These are phyloP conservation scores for Kokia cookei DNA, from an alignment of 441 rosid species.

Conservation along the genomic window DNA sequence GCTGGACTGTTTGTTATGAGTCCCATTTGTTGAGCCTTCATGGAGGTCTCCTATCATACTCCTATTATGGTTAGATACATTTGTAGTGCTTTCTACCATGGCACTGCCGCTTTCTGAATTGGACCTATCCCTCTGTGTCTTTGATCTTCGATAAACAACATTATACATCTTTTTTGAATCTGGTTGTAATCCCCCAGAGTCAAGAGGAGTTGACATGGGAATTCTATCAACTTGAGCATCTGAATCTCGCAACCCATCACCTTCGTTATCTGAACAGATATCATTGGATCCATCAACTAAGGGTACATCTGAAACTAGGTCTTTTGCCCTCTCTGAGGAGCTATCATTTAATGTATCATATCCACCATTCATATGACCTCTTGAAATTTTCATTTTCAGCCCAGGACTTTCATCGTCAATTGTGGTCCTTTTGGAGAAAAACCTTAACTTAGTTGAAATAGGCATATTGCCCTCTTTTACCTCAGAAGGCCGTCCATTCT, in stretches of 20 bases:
- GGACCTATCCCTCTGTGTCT: slow-evolving; percentile 43
- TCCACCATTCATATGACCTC: slow-evolving; percentile 26
- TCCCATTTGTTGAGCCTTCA: slow-evolving; percentile 36
- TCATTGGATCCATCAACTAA: slow-evolving; percentile 21
- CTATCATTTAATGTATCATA: slow-evolving; percentile 24
- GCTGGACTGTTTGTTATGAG: slow-evolving; percentile 30
- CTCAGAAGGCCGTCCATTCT: slow-evolving; percentile 26
- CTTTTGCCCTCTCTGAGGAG: slow-evolving; percentile 24
- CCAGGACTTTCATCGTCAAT: slow-evolving; percentile 32
- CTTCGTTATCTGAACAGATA: slow-evolving; percentile 17
- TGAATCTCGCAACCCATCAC: slow-evolving; percentile 21
- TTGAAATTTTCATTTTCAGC: slow-evolving; percentile 19
- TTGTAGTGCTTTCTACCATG: slow-evolving; percentile 39
- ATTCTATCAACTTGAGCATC: slow-evolving; percentile 31
- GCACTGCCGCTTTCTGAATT: slow-evolving; percentile 33
- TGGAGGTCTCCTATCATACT: slow-evolving; percentile 25
- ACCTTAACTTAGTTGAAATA: slow-evolving; percentile 37
- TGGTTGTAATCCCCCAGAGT: slow-evolving; percentile 21
- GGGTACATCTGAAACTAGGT: slow-evolving; percentile 18
- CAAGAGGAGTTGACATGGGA: slow-evolving; percentile 24
- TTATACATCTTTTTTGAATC: slow-evolving; percentile 61
- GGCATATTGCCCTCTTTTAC: slow-evolving; percentile 32
- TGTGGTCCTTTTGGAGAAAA: slow-evolving; percentile 33
- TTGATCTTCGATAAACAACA: slow-evolving; percentile 82
- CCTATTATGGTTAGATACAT: slow-evolving; percentile 32